Evolutionary conservation across 2,329 filamentous ascomycete genomes (phyloP), one percentile per base, ranked within the genome.

Genomic region (Penicillium sp.): DNA sequence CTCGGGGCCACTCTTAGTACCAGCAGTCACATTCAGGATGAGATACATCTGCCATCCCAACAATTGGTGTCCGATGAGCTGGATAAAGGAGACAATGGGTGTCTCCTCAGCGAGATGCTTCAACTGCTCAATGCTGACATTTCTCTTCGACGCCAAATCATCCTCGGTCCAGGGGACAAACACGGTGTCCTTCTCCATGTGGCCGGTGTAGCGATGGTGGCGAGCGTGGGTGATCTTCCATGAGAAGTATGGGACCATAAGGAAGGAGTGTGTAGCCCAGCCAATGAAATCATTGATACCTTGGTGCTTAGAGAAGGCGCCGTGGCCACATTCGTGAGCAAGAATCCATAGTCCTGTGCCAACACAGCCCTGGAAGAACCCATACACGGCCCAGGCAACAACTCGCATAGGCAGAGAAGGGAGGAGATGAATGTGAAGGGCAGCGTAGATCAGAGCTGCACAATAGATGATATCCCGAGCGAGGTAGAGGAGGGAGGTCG

Each of bases 211-310:
- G 63, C 83, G 83, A 76, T 91, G 88, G 74, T 90, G 88, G 50
- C 87, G 82, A 58, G 82, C 81, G 73, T 91, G 88, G 33, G 83
- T 86, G 71, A 85, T 86, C 76, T 88, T 86, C 88, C 88, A 90
- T 49, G 83, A 86, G 77, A 89, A 89, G 77, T 87, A 91, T 4
- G 88, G 88, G 2, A 88, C 86, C 61, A 88, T 73, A 39, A 90
- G 79, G 58, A 82, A 78, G 7, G 84, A 88, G 79, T 90, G 88
- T n/a, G 86, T 74, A 49, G 82, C 70, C 78, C 86, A 88, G 59
- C 88, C 88, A 55, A 86, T 77, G 17, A 80, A 70, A 67, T 88
- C 81, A 72, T 89, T 89, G 62, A 89, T 69, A 33, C 65, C 70
- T 48, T 76, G 76, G 71, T 83, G 79, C 23, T 76, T 72, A n/a